Evolutionary conservation across 2,329 filamentous ascomycete species (phyloP).

Genomic region (Trichoderma asperellum): DNA sequence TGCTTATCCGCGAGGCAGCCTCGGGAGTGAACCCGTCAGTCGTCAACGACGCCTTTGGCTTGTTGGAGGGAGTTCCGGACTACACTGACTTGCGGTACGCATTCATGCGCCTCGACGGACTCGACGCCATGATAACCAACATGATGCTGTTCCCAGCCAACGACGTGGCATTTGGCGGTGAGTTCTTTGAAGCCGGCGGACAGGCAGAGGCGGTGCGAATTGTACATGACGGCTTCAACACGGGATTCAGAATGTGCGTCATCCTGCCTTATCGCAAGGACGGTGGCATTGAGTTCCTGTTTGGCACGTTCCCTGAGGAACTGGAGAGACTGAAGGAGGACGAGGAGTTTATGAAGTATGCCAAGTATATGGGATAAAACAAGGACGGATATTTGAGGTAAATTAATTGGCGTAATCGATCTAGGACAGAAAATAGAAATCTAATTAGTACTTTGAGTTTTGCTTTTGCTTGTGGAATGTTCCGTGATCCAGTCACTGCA

Average conservation of each 20-base stretch:
- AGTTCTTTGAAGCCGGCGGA: slow-evolving; percentile 36
- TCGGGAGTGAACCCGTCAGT: slow-evolving; percentile 35
- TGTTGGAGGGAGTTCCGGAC: slow-evolving; percentile 37
- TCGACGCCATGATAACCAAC: slow-evolving; percentile 39
- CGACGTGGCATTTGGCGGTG: slow-evolving; percentile 38
- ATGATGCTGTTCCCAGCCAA: slow-evolving; percentile 38
- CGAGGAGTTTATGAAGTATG: slow-evolving; percentile 2
- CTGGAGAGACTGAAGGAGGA: slow-evolving; percentile 36
- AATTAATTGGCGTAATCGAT: background rate
- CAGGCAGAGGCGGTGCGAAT: slow-evolving; percentile 37
- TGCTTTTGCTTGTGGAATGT: background rate
- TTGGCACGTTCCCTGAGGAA: slow-evolving; percentile 39
- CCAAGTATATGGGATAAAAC: background rate
- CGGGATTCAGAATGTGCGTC: slow-evolving; percentile 36
- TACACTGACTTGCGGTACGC: slow-evolving; percentile 35
- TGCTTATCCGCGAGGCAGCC: slow-evolving; percentile 35
- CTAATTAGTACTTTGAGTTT: background rate
- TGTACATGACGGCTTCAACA: slow-evolving; percentile 33
- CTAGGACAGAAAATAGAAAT: background rate
- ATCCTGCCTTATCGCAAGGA: slow-evolving; percentile 38
- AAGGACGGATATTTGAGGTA: background rate
- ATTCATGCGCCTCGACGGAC: slow-evolving; percentile 36
- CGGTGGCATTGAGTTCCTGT: slow-evolving; percentile 38
- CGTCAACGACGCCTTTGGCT: slow-evolving; percentile 38
- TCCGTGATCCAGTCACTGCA: background rate